Percentiles rank a stretch among this genome's conserved stretches.
Evolutionary conservation across 2,329 filamentous ascomycete genomes (phyloP).

Genomic region (Stagonosporopsis cucurbitacearum): DNA sequence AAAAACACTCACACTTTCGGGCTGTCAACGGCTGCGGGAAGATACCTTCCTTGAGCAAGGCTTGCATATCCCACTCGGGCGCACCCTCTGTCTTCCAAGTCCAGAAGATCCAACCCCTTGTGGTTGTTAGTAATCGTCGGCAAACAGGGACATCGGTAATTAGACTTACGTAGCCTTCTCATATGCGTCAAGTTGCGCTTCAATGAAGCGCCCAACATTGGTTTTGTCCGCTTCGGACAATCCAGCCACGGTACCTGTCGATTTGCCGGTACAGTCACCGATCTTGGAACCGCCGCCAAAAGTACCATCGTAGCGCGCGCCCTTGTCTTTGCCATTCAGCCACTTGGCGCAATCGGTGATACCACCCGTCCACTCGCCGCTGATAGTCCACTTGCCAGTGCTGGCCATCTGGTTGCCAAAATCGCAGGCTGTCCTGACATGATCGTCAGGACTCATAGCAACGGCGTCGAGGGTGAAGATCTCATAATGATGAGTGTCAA

Average conservation of each 20-base stretch:
- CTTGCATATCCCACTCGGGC: constrained; percentile 58
- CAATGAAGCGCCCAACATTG: constrained; percentile 55
- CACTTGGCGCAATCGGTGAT: constrained; percentile 58
- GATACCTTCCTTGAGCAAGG: constrained; percentile 52
- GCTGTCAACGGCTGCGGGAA: constrained; percentile 56
- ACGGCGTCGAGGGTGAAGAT: constrained; percentile 52
- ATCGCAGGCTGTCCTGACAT: constrained; percentile 52
- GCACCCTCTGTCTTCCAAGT: constrained; percentile 59
- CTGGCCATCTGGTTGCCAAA: constrained; percentile 55
- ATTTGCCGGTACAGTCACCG: constrained; percentile 55
- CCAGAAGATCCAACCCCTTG: constrained; percentile 58
- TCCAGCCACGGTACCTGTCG: constrained; percentile 51
- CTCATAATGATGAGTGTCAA: constrained; percentile 59
- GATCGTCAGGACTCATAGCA: constrained; percentile 46
- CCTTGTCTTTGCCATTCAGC: constrained; percentile 56
- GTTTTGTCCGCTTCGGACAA: constrained; percentile 52
- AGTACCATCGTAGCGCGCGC: constrained; percentile 56
- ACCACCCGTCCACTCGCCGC: constrained; percentile 57
- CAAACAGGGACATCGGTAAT: not conserved
- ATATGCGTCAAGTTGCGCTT: constrained; percentile 56
- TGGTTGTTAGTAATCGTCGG: not conserved
- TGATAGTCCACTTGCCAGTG: constrained; percentile 56
- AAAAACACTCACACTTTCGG: constrained; percentile 46
- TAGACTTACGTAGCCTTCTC: constrained; percentile 49
- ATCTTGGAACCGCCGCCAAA: constrained; percentile 47